phyloP scores from a whole-genome alignment of 1,284 basidiomycete genomes.

The Cutaneotrichosporon mucoides region DNA sequence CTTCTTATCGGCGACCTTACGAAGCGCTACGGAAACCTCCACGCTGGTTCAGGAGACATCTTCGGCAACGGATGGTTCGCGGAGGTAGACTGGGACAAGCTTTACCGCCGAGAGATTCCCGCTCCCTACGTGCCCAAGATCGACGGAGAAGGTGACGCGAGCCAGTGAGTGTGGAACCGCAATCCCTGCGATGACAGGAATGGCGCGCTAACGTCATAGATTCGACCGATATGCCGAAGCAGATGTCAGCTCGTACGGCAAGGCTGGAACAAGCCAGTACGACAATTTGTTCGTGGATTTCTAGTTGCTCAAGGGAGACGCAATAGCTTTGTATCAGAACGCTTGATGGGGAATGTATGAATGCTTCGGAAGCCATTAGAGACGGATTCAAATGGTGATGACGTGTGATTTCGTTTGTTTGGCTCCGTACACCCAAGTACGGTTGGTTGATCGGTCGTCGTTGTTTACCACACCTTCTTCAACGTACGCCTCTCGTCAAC shows the following conservation, averaged over 20 bases:
- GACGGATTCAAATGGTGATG: too few species aligned
- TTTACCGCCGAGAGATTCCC: slow-evolving; percentile 80
- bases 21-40: slow-evolving; percentile 90
- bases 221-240: slow-evolving; percentile 51
- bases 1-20: slow-evolving; percentile 87
- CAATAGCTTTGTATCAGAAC: background rate
- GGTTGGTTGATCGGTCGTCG: too few species aligned
- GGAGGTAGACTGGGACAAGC: slow-evolving; percentile 90
- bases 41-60: slow-evolving; percentile 88
- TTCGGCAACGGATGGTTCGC: slow-evolving; percentile 95
- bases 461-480: too few species aligned
- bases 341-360: too few species aligned
- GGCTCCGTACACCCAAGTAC: too few species aligned
- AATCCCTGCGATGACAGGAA: too few species aligned
- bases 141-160: slow-evolving; percentile 79
- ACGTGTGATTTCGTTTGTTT: too few species aligned
- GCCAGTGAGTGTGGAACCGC: slow-evolving; percentile 63
- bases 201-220: slow-evolving; percentile 21
- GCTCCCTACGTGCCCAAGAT: slow-evolving; percentile 94
- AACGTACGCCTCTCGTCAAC: too few species aligned
- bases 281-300: slow-evolving; percentile 50
- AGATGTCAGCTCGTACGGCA: slow-evolving; percentile 50
- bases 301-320: slow-evolving; percentile 16
- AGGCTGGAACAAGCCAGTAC: slow-evolving; percentile 45
- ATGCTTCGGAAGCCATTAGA: too few species aligned